These are phyloP conservation scores for Candida ulmi DNA, from an alignment of 805 yeast species.

Conservation along the genomic window DNA sequence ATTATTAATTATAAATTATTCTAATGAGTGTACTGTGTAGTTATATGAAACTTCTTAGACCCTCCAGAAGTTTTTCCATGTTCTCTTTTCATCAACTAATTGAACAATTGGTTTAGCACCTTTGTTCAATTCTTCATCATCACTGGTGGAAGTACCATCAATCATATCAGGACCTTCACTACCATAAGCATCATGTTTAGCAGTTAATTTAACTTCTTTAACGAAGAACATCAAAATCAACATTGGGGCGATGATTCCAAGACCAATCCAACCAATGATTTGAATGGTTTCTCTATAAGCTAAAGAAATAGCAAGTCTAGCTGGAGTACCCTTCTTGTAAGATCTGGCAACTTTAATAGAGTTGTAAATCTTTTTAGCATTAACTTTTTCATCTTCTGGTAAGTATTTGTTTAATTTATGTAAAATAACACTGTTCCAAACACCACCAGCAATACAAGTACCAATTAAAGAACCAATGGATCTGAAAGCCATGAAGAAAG, in stretches of 20 bases:
- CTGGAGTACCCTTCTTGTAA: constrained; percentile 22
- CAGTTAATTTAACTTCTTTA: constrained; percentile 20
- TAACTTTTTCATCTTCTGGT: constrained; percentile 15
- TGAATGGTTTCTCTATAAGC: constrained; percentile 28
- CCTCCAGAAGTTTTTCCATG: constrained; percentile 15
- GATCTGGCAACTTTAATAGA: constrained; percentile 19
- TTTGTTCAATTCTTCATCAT: background rate
- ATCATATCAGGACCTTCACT: constrained; percentile 7
- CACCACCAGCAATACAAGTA: constrained; percentile 23
- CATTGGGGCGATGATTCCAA: constrained; percentile 25
- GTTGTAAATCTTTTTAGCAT: constrained; percentile 22
- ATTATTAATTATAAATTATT: too few species aligned
- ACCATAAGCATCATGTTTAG: constrained; percentile 17
- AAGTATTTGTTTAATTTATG: constrained; percentile 16
- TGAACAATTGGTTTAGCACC: background rate
- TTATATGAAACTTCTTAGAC: too few species aligned
- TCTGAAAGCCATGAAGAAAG: constrained; percentile 24
- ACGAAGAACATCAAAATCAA: constrained; percentile 25
- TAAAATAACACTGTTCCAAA: constrained; percentile 23
- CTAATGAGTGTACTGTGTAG: too few species aligned
- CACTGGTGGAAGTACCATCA: background rate
- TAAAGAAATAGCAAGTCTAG: constrained; percentile 23
- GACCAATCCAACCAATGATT: constrained; percentile 24
- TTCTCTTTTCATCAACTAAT: constrained; percentile 11
- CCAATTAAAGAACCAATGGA: constrained; percentile 26